Evolutionary conservation across 768 basidiomycete genomes (phyloP), one percentile per base, ranked within the genome.

Genomic region (Tricholoma hemisulphureum): DNA sequence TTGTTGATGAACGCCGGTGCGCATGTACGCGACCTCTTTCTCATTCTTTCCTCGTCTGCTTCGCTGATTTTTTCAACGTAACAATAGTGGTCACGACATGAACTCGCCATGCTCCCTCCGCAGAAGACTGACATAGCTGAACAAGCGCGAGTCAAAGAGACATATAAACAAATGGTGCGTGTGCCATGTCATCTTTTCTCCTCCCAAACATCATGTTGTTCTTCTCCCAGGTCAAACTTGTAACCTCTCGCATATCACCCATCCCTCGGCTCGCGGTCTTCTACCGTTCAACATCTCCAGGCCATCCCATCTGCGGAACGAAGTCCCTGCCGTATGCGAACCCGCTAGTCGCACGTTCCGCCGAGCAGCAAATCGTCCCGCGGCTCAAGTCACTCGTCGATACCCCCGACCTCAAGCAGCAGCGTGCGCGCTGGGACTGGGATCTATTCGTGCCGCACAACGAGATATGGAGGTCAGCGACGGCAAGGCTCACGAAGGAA

Each of bases 1-100:
- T 55, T 71, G 28, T 21, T 71, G 29, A 61, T 70, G 59, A 71
- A 71, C 50, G 65, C 68, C 11, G 70, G 70, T 14, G 65, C 65
- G 34, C 65, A 69, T 57, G 70, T 70, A 61, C 16, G 64, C 58
- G 18, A 28, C 10, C 32, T 14, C 32, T 16, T 49, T 46, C 2
- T 29, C 49, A 14, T 20, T 52, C 39, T 14, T 21, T 5, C 41
- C 51, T 48, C 26, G n/a, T 43, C 29, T 59, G 13, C 2, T 2
- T 45, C 21, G 9, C 21, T 23, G 21, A 23, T 23, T 14, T 24
- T 14, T 24, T 50, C 32, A 41, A 56, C 13, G 35, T 20, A 8
- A 21, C 7, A 39, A 14, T 26, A 71, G 67, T 71, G 70, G 70
- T 71, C 70, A 3, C 59, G 70, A 18, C 63, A 67, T 26, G 62